Evolutionary conservation across 108 stramenopile species (phyloP).

Genomic region (Skeletonema marinoi): DNA sequence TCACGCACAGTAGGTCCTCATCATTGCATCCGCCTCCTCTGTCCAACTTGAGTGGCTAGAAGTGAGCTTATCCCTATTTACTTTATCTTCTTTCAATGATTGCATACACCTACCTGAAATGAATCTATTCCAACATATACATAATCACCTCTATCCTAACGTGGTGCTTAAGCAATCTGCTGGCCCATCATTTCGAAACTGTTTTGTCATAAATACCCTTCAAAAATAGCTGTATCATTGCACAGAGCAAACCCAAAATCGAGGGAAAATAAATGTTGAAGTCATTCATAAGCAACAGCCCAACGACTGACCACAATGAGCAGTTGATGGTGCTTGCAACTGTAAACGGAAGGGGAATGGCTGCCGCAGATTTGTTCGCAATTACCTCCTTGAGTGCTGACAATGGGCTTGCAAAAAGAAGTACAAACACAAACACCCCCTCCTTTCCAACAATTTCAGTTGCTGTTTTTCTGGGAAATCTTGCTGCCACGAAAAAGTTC

Average conservation of each 20-base stretch:
- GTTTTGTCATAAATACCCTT: slow-evolving; percentile 1
- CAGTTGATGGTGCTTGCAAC: slow-evolving; percentile 65
- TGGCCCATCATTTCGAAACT: too few relatives aligned
- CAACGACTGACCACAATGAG: slow-evolving; percentile 60
- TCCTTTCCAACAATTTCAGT: slow-evolving; percentile 12
- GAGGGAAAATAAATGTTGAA: slow-evolving; percentile 67
- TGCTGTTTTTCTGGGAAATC: background rate
- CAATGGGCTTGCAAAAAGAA: slow-evolving; percentile 67
- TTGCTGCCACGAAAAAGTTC: background rate
- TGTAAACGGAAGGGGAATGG: slow-evolving; percentile 77
- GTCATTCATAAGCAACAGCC: slow-evolving; percentile 62
- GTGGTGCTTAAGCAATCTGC: too few relatives aligned
- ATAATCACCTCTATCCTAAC: too few relatives aligned
- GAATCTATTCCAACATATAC: too few relatives aligned
- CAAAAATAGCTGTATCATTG: slow-evolving; percentile 52
- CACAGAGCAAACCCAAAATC: slow-evolving; percentile 60
- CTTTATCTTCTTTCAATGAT: too few relatives aligned
- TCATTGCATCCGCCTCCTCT: too few relatives aligned
- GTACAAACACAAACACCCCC: slow-evolving; percentile 47
- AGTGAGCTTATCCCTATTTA: too few relatives aligned
- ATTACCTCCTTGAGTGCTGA: slow-evolving; percentile 58
- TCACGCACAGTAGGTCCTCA: too few relatives aligned
- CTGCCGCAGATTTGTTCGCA: slow-evolving; percentile 56
- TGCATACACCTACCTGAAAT: too few relatives aligned
- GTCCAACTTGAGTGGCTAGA: too few relatives aligned